Conservation (phyloP, 306 rosid genomes). For the Trifolium pratense region DNA sequence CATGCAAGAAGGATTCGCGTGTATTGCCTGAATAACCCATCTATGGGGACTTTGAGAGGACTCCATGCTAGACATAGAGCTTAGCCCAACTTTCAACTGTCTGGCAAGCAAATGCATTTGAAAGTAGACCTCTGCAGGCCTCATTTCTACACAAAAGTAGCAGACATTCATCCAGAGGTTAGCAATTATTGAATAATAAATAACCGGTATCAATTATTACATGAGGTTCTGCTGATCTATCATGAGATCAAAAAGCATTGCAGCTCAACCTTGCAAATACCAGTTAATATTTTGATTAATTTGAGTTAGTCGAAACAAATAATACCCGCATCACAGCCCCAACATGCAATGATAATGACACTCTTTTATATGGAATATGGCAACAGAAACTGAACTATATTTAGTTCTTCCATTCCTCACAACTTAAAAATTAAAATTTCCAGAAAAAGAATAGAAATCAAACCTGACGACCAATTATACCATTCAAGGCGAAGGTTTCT, state of each 20-base stretch:
- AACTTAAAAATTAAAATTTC: constrained; percentile 6
- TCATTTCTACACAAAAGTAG: constrained; percentile 55
- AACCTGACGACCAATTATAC: constrained; percentile 93
- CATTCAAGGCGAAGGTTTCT: constrained; percentile 74
- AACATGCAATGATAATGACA: constrained; percentile 21
- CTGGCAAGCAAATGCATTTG: constrained; percentile 88
- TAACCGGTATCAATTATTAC: constrained; percentile 19
- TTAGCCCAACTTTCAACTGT: constrained; percentile 48
- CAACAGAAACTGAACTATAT: not conserved
- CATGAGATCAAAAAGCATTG: not conserved
- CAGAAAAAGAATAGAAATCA: constrained; percentile 40
- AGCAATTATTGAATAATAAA: constrained; percentile 5
- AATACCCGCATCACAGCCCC: constrained; percentile 9
- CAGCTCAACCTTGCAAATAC: constrained; percentile 32
- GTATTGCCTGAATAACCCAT: constrained; percentile 91
- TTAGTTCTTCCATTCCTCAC: constrained; percentile 24
- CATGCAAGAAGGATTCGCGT: constrained; percentile 74
- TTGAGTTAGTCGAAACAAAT: constrained; percentile 26
- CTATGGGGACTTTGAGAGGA: constrained; percentile 60
- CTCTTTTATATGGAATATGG: constrained; percentile 16
- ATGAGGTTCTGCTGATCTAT: constrained; percentile 10
- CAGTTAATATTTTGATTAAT: constrained; percentile 22
- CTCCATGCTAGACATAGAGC: constrained; percentile 47
- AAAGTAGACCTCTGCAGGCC: constrained; percentile 85
- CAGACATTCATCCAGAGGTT: constrained; percentile 15